These are phyloP conservation scores for Tulasnella sp. DNA, from an alignment of 768 basidiomycete genomes.

Conservation along the genomic window DNA sequence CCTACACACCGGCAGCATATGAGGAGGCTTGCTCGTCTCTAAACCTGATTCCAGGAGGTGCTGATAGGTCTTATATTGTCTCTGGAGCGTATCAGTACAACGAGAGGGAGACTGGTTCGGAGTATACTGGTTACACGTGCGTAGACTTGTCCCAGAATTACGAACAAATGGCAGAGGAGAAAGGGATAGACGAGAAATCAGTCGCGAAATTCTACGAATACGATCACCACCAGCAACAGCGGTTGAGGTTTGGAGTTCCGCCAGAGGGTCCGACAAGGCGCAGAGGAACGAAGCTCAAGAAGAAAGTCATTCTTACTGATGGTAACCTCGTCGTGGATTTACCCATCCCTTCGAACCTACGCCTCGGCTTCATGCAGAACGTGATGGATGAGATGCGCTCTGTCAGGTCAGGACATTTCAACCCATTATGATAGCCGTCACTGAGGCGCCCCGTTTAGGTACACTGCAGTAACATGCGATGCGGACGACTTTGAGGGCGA, in stretches of 20 bases:
- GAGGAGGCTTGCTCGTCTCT: neutral
- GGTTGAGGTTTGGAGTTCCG: constrained; percentile 11
- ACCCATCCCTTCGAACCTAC: constrained; percentile 69
- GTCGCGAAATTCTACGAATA: no score
- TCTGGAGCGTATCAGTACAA: no score
- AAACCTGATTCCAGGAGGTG: neutral
- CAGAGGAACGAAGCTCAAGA: constrained; percentile 34
- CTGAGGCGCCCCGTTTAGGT: constrained; percentile 21
- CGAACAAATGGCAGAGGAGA: no score
- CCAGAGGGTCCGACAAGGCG: constrained; percentile 9
- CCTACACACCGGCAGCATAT: constrained; percentile 1
- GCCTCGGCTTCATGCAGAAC: constrained; percentile 49
- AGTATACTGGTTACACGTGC: no score
- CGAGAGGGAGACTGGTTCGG: no score
- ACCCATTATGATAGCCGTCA: constrained; percentile 8
- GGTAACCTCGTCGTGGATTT: constrained; percentile 84
- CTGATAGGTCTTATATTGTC: neutral
- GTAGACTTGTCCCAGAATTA: no score
- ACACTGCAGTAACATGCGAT: constrained; percentile 85
- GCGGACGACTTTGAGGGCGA: constrained; percentile 83
- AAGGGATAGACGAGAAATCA: no score
- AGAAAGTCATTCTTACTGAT: constrained; percentile 71
- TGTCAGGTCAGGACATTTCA: constrained; percentile 41
- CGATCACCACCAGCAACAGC: constrained; percentile 1
- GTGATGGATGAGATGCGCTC: constrained; percentile 64